phyloP scores from a whole-genome alignment of 2,329 filamentous ascomycete genomes.

The Penicillium psychrosexuale region DNA sequence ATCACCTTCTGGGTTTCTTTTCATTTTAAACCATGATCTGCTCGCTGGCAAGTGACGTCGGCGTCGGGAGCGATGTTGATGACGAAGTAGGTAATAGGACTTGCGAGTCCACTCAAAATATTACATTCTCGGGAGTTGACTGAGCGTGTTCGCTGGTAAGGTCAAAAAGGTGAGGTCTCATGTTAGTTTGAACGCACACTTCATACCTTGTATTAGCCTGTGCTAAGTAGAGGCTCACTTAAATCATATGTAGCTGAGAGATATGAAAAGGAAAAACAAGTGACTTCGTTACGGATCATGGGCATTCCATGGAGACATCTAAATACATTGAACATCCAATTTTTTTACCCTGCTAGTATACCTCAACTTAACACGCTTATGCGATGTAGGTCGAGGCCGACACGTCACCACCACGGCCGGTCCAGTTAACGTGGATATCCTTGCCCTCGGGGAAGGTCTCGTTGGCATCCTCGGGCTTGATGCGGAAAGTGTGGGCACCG shows the following conservation, averaged over 20 bases:
- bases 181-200: not conserved
- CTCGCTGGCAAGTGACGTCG: too few relatives aligned
- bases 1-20: too few relatives aligned
- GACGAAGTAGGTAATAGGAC: too few relatives aligned
- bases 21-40: too few relatives aligned
- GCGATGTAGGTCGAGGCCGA: conserved; percentile 97
- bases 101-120: too few relatives aligned
- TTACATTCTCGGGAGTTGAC: too few relatives aligned
- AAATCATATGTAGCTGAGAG: not conserved
- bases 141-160: too few relatives aligned
- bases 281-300: conserved; percentile 27
- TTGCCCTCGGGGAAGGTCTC: conserved; percentile 78
- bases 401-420: conserved; percentile 93
- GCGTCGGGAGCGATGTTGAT: too few relatives aligned
- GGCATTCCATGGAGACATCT: conserved; percentile 24
- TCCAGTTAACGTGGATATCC: conserved; percentile 99
- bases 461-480: conserved; percentile 76
- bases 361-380: conserved; percentile 52
- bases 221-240: too few relatives aligned
- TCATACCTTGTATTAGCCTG: not conserved
- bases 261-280: conserved; percentile 6
- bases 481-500: conserved; percentile 84
- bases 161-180: too few relatives aligned
- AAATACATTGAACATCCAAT: conserved; percentile 27
- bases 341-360: conserved; percentile 22